A percentile compares a stretch with the other conserved stretches of the same genome.
Conservation (phyloP, 371 early-diverging fungal species). For the Lichtheimia ramosa region DNA sequence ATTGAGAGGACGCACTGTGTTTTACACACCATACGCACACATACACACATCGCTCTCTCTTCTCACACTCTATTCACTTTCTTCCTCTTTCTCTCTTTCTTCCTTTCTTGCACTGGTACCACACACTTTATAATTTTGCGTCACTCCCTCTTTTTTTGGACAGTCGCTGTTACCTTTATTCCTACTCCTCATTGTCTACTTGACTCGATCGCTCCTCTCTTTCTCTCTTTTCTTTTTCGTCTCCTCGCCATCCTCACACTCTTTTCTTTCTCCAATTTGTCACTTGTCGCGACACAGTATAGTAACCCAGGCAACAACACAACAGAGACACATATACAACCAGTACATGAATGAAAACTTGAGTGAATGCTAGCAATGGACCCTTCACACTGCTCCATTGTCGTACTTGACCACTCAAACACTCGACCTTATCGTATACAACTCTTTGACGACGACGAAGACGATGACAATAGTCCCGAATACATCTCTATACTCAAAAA, state of each 20-base stretch:
- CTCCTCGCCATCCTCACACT: neutral
- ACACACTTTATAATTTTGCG: neutral
- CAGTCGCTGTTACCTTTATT: neutral
- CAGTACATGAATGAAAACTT: neutral
- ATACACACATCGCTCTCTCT: neutral
- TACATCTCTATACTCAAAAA: constrained; percentile 13
- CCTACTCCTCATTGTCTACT: neutral
- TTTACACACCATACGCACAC: too few species aligned
- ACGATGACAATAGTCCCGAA: constrained; percentile 7
- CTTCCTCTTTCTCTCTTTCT: constrained; percentile 10
- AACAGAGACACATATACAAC: neutral
- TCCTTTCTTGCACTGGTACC: neutral
- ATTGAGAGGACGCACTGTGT: too few species aligned
- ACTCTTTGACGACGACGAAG: constrained; percentile 10
- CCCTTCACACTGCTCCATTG: constrained; percentile 23
- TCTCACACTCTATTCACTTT: neutral
- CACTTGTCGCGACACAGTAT: neutral
- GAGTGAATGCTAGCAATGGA: constrained; percentile 15
- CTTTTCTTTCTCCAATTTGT: neutral
- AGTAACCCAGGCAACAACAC: neutral
- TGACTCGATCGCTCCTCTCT: constrained; percentile 3
- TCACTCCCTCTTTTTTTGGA: neutral
- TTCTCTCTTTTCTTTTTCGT: constrained; percentile 1
- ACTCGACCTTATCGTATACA: constrained; percentile 18
- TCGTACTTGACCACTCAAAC: constrained; percentile 18